Conservation (phyloP, 345 rosid genomes). For the Eucalyptus tenuipes region DNA sequence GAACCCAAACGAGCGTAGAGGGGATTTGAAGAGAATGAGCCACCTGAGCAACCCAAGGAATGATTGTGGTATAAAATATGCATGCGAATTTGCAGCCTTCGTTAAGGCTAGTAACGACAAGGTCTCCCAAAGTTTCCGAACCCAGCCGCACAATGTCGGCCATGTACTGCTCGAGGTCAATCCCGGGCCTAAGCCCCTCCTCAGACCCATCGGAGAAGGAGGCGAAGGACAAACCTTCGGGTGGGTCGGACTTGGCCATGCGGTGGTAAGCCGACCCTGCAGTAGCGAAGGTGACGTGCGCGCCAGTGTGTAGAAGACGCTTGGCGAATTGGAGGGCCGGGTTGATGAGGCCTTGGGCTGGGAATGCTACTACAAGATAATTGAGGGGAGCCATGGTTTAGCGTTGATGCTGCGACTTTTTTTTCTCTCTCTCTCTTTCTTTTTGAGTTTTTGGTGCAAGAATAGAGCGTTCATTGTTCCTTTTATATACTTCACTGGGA, state of each 20-base stretch:
- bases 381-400: constrained; percentile 12
- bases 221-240: constrained; percentile 22
- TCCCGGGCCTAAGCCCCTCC: constrained; percentile 19
- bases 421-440: background rate
- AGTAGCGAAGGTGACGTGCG: constrained; percentile 36
- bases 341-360: constrained; percentile 60
- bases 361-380: constrained; percentile 34
- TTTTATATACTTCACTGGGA: background rate
- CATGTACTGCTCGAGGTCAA: constrained; percentile 11
- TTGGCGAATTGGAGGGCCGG: constrained; percentile 46
- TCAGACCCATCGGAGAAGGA: constrained; percentile 54
- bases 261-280: constrained; percentile 19
- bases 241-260: constrained; percentile 9
- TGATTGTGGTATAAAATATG: constrained; percentile 30
- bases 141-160: constrained; percentile 29
- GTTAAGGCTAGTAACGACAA: constrained; percentile 1
- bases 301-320: constrained; percentile 35
- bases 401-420: background rate
- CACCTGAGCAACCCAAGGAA: constrained; percentile 42
- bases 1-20: constrained; percentile 38
- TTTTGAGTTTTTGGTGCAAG: background rate
- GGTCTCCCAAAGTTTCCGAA: constrained; percentile 13
- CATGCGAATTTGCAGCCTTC: constrained; percentile 13
- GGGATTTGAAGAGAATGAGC: constrained; percentile 36
- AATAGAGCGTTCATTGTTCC: background rate